Conservation (phyloP, 2,329 filamentous ascomycete species). For the Lanzia echinophila region DNA sequence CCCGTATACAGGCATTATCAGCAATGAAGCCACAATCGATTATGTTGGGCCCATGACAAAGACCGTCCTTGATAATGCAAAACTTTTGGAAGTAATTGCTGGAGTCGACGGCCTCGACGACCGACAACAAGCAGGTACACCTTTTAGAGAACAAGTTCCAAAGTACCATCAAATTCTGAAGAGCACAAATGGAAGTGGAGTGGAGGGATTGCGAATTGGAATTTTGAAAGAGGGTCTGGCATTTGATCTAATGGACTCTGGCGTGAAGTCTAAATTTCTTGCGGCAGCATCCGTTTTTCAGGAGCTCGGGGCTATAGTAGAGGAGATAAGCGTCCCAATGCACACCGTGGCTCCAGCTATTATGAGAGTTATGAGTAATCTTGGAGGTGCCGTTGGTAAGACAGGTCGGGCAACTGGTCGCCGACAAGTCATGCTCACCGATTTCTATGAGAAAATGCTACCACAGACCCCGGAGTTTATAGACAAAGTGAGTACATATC, state of each 20-base stretch:
- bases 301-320: slow-evolving; percentile 42
- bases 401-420: too few species aligned
- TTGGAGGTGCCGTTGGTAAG: too few species aligned
- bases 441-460: too few species aligned
- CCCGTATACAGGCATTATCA: slow-evolving; percentile 18
- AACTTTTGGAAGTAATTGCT: slow-evolving; percentile 39
- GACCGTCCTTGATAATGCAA: slow-evolving; percentile 36
- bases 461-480: too few species aligned
- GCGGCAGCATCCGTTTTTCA: slow-evolving; percentile 36
- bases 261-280: slow-evolving; percentile 33
- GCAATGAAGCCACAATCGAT: too few species aligned
- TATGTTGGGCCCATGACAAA: slow-evolving; percentile 37
- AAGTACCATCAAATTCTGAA: too few species aligned
- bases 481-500: too few species aligned
- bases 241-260: slow-evolving; percentile 36
- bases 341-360: slow-evolving; percentile 26
- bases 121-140: slow-evolving; percentile 31
- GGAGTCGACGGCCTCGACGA: slow-evolving; percentile 45
- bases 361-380: too few species aligned
- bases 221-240: slow-evolving; percentile 40
- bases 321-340: slow-evolving; percentile 44
- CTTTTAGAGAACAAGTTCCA: too few species aligned
- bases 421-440: too few species aligned
- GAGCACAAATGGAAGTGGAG: too few species aligned
- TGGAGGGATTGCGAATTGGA: slow-evolving; percentile 33